These are phyloP conservation scores for Mycena sp. DNA, from an alignment of 1,284 basidiomycete species.

Conservation along the genomic window DNA sequence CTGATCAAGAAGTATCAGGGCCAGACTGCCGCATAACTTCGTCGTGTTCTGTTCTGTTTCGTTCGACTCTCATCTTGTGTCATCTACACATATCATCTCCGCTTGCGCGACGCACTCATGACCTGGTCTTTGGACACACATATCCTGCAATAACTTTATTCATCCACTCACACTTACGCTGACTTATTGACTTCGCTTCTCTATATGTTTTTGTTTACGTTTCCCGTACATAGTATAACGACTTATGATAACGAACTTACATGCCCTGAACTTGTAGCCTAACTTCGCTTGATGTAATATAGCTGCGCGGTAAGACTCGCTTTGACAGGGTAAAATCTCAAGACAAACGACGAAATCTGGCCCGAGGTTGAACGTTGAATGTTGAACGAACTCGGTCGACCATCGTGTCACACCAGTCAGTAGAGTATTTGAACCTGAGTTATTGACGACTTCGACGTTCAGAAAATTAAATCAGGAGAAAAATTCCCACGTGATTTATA, in stretches of 20 bases:
- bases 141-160: conserved; percentile 24
- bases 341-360: too few relatives aligned
- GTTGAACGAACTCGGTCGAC: too few relatives aligned
- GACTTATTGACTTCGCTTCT: conserved; percentile 28
- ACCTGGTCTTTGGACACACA: background rate
- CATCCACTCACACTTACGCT: conserved; percentile 11
- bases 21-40: conserved; percentile 21
- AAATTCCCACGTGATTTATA: too few relatives aligned
- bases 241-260: conserved; percentile 22
- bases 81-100: background rate
- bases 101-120: conserved; percentile 8
- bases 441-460: too few relatives aligned
- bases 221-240: conserved; percentile 16
- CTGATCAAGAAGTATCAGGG: conserved; percentile 83
- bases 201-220: conserved; percentile 4
- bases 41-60: background rate
- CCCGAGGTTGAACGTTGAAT: too few relatives aligned
- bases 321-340: too few relatives aligned
- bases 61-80: background rate
- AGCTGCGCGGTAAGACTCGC: too few relatives aligned
- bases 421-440: too few relatives aligned
- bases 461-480: too few relatives aligned
- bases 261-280: too few relatives aligned
- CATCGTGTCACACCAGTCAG: too few relatives aligned
- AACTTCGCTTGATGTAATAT: too few relatives aligned